phyloP scores from a whole-genome alignment of 2,329 filamentous ascomycete genomes.

The Pseudocercospora musae region DNA sequence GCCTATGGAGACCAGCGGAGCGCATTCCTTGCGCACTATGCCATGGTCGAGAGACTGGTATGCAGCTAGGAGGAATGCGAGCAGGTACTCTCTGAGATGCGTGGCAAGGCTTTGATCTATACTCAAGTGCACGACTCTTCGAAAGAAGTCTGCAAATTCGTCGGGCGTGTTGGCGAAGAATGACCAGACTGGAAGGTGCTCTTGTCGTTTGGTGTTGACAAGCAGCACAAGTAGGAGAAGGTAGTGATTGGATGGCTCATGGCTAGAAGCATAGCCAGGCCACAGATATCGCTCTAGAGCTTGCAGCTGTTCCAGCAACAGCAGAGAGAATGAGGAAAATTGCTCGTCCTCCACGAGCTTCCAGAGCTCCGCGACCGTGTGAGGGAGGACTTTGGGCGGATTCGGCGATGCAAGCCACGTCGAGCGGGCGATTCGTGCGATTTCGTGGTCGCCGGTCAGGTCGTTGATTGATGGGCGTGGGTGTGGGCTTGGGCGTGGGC shows the following conservation, averaged over 20 bases:
- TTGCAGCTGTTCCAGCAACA: conserved; percentile 85
- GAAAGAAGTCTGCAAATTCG: conserved; percentile 86
- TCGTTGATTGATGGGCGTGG: conserved; percentile 66
- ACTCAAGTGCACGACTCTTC: conserved; percentile 81
- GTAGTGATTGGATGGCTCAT: conserved; percentile 83
- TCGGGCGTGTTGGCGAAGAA: conserved; percentile 72
- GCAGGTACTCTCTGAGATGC: conserved; percentile 67
- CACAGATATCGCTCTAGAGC: conserved; percentile 91
- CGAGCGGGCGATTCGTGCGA: conserved; percentile 70
- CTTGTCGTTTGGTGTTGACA: conserved; percentile 81
- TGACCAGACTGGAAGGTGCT: conserved; percentile 83
- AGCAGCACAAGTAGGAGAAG: conserved; percentile 82
- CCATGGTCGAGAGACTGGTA: conserved; percentile 91
- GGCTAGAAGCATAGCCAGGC: conserved; percentile 82
- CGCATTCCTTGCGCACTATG: conserved; percentile 92
- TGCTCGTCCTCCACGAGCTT: conserved; percentile 76
- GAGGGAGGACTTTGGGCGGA: conserved; percentile 66
- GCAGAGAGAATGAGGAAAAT: conserved; percentile 72
- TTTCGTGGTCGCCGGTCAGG: conserved; percentile 64
- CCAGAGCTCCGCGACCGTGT: conserved; percentile 87
- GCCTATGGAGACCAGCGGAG: conserved; percentile 87
- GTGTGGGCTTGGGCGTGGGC: no score
- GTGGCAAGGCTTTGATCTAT: conserved; percentile 52
- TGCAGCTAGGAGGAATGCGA: conserved; percentile 84
- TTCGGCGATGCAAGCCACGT: conserved; percentile 74